Base-by-base conservation (phyloP, 31 red algal species). In the Pterothamnion heteromorphum region DNA sequence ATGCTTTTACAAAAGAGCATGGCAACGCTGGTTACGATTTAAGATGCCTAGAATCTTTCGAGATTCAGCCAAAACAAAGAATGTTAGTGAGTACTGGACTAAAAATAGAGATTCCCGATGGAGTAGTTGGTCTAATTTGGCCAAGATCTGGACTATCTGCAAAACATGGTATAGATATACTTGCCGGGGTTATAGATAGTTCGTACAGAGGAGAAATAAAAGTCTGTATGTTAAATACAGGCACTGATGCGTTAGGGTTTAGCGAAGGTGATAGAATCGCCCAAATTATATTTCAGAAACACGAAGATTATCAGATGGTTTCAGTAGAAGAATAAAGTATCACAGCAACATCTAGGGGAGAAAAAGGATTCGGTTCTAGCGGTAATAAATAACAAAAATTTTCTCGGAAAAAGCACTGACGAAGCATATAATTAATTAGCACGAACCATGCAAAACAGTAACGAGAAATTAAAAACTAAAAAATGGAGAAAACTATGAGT, bases 151-250 rank as follows among this genome's bases (percentile, higher is more conserved):
- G 97, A 18, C 89, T 98, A 18, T 92, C 97, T 1, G 44, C 94
- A 3, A 95, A 96, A 64, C 93, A 96, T 32, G 92, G 92, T 72
- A 94, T 98, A 39, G 94, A 98, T 74, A 88, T 95, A 0, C 95
- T 95, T n/a, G 97, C 97, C 44, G 97, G 97, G 44, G 97, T 98
- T 33, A 84, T 98, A 23, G 97, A 98, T 82, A 83, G 89, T 4
- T 95, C 96, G 86, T 98, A 98, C 57, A 92, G 97, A 44, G 97
- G 97, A 14, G 92, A 94, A 39, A 44, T 98, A 28, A 92, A 94
- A 30, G 95, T 98, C 5, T 74, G 96, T 26, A 58, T 98, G 90
- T 98, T 98, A 87, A 98, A 98, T 80, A 95, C 94, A 32, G 80
- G 92, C 28, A 94, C 96, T 27, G 94, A 98, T 31, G 88, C 85